These are phyloP conservation scores for Penicillium sp. DNA, from an alignment of 2,329 filamentous ascomycete genomes.

Conservation along the genomic window DNA sequence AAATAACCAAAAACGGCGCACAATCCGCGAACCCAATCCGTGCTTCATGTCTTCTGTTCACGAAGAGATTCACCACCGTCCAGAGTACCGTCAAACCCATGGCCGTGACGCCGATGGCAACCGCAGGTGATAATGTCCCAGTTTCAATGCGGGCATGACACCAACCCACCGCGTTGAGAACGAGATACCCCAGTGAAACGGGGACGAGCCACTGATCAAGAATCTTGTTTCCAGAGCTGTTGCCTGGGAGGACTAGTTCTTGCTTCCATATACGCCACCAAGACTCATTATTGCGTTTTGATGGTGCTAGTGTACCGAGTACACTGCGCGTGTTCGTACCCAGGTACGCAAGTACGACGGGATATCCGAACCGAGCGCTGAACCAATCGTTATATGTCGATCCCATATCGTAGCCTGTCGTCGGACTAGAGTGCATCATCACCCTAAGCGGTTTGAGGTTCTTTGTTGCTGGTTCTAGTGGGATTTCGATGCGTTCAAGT, in stretches of 20 bases:
- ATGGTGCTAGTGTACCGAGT: conserved; percentile 63
- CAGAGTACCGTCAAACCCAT: not conserved
- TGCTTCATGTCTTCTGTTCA: conserved; percentile 19
- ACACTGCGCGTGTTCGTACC: conserved; percentile 64
- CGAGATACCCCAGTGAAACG: not conserved
- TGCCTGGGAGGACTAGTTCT: not conserved
- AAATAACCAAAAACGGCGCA: conserved; percentile 70
- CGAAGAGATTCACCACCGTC: not conserved
- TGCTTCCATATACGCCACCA: conserved; percentile 4
- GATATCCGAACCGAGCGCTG: conserved; percentile 65
- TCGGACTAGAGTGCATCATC: conserved; percentile 62
- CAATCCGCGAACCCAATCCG: conserved; percentile 39
- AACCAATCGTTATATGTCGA: conserved; percentile 67
- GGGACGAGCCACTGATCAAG: not conserved
- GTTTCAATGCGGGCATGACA: not conserved
- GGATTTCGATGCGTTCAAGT: conserved; percentile 54
- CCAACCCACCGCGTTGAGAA: conserved; percentile 5
- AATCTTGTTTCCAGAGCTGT: not conserved
- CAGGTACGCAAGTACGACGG: conserved; percentile 65
- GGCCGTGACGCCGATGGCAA: not conserved
- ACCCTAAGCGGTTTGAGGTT: conserved; percentile 56
- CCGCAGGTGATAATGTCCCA: not conserved
- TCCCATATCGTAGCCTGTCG: conserved; percentile 67
- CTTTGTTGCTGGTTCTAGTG: conserved; percentile 57
- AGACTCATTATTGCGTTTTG: conserved; percentile 27